A percentile compares a stretch with the other conserved stretches of the same genome.
Conservation (phyloP, 2,329 filamentous ascomycete species). For the Penicillium fuscoglaucum region DNA sequence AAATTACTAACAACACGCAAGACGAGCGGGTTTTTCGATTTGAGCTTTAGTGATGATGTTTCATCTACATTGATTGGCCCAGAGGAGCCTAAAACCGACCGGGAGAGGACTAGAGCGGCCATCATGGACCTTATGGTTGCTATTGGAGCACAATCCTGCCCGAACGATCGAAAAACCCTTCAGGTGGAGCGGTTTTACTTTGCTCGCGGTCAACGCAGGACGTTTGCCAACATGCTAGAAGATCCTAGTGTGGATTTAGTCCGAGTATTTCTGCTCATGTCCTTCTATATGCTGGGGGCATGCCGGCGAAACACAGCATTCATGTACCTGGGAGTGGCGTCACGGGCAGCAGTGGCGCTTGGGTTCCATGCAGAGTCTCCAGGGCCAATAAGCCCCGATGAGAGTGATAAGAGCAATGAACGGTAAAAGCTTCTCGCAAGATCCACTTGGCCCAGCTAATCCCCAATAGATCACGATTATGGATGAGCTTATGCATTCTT, state of each 20-base stretch:
- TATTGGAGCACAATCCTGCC: slow-evolving; percentile 54
- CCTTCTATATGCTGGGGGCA: slow-evolving; percentile 60
- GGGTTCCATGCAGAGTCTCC: slow-evolving; percentile 50
- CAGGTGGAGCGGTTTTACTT: slow-evolving; percentile 47
- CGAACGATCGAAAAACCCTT: slow-evolving; percentile 30
- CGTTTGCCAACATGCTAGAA: slow-evolving; percentile 54
- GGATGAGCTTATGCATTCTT: slow-evolving; percentile 51
- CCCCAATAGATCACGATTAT: slow-evolving; percentile 41
- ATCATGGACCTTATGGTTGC: slow-evolving; percentile 51
- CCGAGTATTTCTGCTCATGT: slow-evolving; percentile 56
- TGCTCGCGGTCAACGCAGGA: slow-evolving; percentile 49
- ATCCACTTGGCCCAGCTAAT: slow-evolving; percentile 3
- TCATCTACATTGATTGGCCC: slow-evolving; percentile 7
- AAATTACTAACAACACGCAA: slow-evolving; percentile 18
- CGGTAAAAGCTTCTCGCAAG: slow-evolving; percentile 20
- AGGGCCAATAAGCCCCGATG: slow-evolving; percentile 11
- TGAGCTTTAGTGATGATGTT: slow-evolving; percentile 35
- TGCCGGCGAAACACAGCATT: slow-evolving; percentile 62
- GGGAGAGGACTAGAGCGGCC: slow-evolving; percentile 31
- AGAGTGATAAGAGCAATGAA: slow-evolving; percentile 24
- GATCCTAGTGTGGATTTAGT: slow-evolving; percentile 57
- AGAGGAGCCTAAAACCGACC: slow-evolving; percentile 19
- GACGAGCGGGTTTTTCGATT: slow-evolving; percentile 46
- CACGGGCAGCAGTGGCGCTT: slow-evolving; percentile 57
- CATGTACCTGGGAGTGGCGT: slow-evolving; percentile 63